Evolutionary conservation across 768 basidiomycete species (phyloP).

Genomic region (Panaeolus cyanescens): DNA sequence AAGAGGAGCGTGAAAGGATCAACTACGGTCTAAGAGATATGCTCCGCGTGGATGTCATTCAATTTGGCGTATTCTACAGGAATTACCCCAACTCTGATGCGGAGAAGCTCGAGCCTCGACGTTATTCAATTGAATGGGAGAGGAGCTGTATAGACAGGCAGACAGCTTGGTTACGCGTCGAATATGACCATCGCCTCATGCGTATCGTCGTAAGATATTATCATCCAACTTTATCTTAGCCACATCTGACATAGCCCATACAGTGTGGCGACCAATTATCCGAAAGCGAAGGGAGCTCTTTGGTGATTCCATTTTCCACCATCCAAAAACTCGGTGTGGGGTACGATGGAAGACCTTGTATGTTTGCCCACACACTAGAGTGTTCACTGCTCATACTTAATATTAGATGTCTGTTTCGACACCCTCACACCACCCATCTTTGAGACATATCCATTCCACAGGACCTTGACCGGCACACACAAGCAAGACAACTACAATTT

Average conservation of each 20-base stretch:
- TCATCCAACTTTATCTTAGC: neutral
- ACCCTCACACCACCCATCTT: constrained; percentile 64
- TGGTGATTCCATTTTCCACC: constrained; percentile 57
- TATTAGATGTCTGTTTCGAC: constrained; percentile 68
- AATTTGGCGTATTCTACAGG: constrained; percentile 65
- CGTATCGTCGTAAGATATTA: constrained; percentile 52
- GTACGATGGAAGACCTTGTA: constrained; percentile 68
- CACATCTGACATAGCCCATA: neutral
- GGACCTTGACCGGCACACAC: constrained; percentile 44
- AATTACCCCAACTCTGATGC: constrained; percentile 28
- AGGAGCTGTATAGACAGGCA: constrained; percentile 48
- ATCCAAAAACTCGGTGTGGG: constrained; percentile 65
- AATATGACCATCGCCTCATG: constrained; percentile 70
- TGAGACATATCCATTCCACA: constrained; percentile 61
- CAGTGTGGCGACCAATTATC: constrained; percentile 62
- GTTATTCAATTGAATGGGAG: constrained; percentile 76
- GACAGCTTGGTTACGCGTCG: constrained; percentile 54
- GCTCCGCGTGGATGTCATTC: constrained; percentile 61
- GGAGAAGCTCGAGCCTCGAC: constrained; percentile 37
- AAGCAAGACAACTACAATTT: constrained; percentile 43
- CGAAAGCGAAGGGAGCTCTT: constrained; percentile 50
- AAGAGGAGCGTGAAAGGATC: constrained; percentile 48
- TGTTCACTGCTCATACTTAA: neutral
- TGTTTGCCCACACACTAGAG: constrained; percentile 18
- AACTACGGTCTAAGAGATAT: constrained; percentile 43